These are phyloP conservation scores for Gloeophyllum trabeum DNA, from an alignment of 768 basidiomycete genomes.

Conservation along the genomic window DNA sequence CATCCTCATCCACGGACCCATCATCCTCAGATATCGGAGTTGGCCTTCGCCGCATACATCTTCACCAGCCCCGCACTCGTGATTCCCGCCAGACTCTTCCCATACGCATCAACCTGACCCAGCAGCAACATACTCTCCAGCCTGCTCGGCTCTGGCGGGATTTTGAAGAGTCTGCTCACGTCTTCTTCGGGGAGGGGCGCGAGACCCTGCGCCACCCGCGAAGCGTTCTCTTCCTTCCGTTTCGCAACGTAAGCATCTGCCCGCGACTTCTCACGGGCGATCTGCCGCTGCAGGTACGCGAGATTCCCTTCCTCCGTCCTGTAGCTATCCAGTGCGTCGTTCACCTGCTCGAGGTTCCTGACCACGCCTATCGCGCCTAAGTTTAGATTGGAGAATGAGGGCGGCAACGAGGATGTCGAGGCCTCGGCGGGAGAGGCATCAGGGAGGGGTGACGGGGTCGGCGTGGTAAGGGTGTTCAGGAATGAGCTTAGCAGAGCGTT, in stretches of 20 bases:
- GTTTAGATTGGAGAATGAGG: conserved; percentile 60
- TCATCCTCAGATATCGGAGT: conserved; percentile 12
- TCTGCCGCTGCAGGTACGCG: conserved; percentile 80
- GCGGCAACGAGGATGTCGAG: conserved; percentile 28
- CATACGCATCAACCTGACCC: conserved; percentile 82
- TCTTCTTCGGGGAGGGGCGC: conserved; percentile 84
- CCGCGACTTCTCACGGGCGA: conserved; percentile 70
- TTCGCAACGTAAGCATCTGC: conserved; percentile 76
- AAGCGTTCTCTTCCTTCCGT: conserved; percentile 80
- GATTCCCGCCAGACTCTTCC: conserved; percentile 60
- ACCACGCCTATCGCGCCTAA: conserved; percentile 60
- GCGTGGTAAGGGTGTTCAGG: conserved; percentile 48
- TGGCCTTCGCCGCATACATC: conserved; percentile 63
- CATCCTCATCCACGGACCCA: too few species aligned
- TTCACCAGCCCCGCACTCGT: conserved; percentile 60
- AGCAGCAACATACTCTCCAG: conserved; percentile 79
- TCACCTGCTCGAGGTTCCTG: conserved; percentile 72
- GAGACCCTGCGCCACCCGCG: conserved; percentile 71
- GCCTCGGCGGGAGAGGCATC: conserved; percentile 24
- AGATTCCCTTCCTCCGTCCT: conserved; percentile 89
- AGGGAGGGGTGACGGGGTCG: conserved; percentile 25
- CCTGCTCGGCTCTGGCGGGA: conserved; percentile 80
- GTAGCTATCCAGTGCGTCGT: conserved; percentile 78
- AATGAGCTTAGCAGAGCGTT: conserved; percentile 75
- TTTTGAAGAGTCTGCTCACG: conserved; percentile 74